A percentile compares a stretch with the other conserved stretches of the same genome.
Conservation (phyloP, 1,139 yeast genomes). For the Spathaspora sp. region DNA sequence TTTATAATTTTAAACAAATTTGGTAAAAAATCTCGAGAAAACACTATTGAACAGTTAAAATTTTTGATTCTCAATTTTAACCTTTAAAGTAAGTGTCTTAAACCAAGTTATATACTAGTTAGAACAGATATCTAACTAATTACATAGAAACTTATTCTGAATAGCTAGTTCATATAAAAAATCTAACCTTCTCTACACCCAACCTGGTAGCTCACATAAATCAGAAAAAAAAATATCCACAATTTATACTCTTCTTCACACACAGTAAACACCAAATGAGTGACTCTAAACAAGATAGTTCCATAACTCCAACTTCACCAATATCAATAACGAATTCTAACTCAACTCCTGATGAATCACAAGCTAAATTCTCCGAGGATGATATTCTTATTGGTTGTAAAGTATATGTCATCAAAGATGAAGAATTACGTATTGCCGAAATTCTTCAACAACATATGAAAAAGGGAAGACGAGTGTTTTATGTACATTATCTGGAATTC, state of each 20-base stretch:
- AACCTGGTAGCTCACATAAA: background rate
- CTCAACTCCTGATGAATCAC: constrained; percentile 8
- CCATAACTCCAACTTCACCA: constrained; percentile 6
- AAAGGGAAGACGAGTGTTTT: constrained; percentile 76
- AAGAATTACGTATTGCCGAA: constrained; percentile 78
- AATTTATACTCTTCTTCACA: background rate
- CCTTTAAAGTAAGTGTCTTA: too few relatives aligned
- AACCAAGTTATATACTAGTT: too few relatives aligned
- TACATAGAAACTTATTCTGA: too few relatives aligned
- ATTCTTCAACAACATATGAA: constrained; percentile 73
- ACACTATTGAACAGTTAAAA: background rate
- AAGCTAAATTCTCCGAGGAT: constrained; percentile 30
- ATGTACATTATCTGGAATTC: constrained; percentile 92
- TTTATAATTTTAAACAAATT: background rate
- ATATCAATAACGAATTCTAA: constrained; percentile 8
- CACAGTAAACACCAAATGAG: background rate
- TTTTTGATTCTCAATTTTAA: too few relatives aligned
- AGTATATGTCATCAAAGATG: constrained; percentile 78
- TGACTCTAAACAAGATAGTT: background rate
- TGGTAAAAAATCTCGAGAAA: background rate
- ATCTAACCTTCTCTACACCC: too few relatives aligned
- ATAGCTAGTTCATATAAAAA: too few relatives aligned
- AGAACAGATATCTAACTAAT: too few relatives aligned
- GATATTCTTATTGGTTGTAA: constrained; percentile 74
- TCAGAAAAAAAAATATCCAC: background rate